phyloP scores from a whole-genome alignment of 805 yeast species.

The Monosporozyma unispora region DNA sequence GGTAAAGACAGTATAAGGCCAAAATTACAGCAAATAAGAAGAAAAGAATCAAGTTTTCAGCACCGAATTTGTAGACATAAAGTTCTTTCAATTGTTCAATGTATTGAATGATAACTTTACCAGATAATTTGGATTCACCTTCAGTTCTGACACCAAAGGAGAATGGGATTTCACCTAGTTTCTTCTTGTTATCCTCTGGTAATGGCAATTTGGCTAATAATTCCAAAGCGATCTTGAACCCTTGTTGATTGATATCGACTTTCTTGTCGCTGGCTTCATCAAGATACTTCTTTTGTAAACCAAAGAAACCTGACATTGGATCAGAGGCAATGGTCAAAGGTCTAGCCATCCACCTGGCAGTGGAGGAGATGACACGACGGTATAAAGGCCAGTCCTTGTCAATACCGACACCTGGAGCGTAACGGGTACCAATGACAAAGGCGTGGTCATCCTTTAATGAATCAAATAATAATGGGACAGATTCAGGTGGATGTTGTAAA shows the following conservation, averaged over 20 bases:
- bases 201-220: constrained; percentile 39
- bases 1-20: constrained; percentile 25
- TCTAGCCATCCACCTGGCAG: constrained; percentile 41
- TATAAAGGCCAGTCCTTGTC: constrained; percentile 47
- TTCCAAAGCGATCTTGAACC: constrained; percentile 44
- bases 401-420: constrained; percentile 47
- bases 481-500: constrained; percentile 46
- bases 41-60: constrained; percentile 30
- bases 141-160: constrained; percentile 47
- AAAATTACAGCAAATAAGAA: constrained; percentile 26
- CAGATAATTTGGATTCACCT: constrained; percentile 43
- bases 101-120: constrained; percentile 42
- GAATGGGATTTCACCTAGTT: constrained; percentile 41
- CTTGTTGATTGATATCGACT: constrained; percentile 34
- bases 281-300: constrained; percentile 39
- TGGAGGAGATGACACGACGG: constrained; percentile 41
- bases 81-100: constrained; percentile 39
- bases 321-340: constrained; percentile 45
- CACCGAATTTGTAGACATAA: constrained; percentile 39
- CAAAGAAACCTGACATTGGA: constrained; percentile 47
- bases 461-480: constrained; percentile 38
- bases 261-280: constrained; percentile 24
- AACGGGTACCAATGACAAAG: constrained; percentile 43
- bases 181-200: constrained; percentile 24
- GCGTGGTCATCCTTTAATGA: constrained; percentile 33